Base-by-base conservation (phyloP, 2,329 filamentous ascomycete species). In the Sphaerulina vaccinii region DNA sequence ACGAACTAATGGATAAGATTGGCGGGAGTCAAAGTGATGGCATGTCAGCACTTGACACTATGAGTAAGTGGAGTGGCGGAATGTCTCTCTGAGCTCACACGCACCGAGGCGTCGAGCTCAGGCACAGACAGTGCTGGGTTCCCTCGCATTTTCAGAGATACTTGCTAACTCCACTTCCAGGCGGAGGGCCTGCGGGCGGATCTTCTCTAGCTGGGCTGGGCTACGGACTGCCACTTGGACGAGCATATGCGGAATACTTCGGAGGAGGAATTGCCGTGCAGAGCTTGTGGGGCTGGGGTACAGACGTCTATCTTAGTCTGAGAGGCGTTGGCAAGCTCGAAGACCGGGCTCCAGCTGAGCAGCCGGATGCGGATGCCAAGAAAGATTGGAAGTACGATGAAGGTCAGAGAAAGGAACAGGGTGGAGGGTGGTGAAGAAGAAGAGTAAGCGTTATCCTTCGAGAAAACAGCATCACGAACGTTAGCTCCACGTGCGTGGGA, bases 211-310 rank as follows among this genome's bases (percentile, higher is more conserved):
- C 93, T 0, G 93, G 93, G 0, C 72, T 99, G 42, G 93, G 93
- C 1, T 99, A 99, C 68, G 93, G 93, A 6, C 69, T 99, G 57
- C 93, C 93, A 1, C 73, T 99, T 18, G 90, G 90, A 47, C 80
- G 93, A 56, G 92, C 93, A 0, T 99, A 99, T 67, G 93, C 93
- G 0, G 92, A 99, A 74, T 99, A 97, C 65, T 99, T 99, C 75
- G 93, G 93, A 2, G 93, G 93, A 0, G 91, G 91, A 2, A 93
- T 99, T 52, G 85, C 85, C 3, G 85, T 99, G n/a, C 92, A 99
- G 77, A 96, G 90, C 68, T 72, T 97, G 40, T 93, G 90, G 75
- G 92, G 93, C 3, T 99, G 93, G 93, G 93, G 84, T 0, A 84
- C 82, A 2, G 83, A 86, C 71, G 82, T 85, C 1, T 86, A 85